These are phyloP conservation scores for Karstenula rhodostoma DNA, from an alignment of 2,329 filamentous ascomycete genomes.

Conservation along the genomic window DNA sequence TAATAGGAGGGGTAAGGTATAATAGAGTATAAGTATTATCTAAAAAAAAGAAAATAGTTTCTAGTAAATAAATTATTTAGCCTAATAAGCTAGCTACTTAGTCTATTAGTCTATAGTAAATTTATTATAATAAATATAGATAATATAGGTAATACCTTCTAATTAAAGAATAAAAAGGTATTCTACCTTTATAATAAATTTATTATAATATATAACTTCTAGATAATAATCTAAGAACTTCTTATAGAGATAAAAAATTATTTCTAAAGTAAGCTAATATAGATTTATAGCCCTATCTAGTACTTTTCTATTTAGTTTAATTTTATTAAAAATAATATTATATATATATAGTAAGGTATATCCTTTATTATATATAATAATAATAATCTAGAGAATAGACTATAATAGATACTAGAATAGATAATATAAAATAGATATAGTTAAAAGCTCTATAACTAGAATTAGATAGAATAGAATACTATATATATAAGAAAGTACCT, in stretches of 20 bases:
- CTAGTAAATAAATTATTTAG: neutral
- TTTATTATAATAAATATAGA: neutral
- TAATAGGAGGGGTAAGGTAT: neutral
- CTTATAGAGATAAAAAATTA: too few relatives aligned
- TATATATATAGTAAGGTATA: neutral
- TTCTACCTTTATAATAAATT: slow-evolving; percentile 1
- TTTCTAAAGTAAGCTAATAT: neutral
- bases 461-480: neutral
- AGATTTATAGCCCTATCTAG: too few relatives aligned
- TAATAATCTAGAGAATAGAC: neutral
- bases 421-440: neutral
- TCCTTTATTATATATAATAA: neutral
- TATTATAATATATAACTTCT: too few relatives aligned
- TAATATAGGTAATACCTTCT: neutral
- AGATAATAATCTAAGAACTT: too few relatives aligned
- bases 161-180: neutral
- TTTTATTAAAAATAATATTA: neutral
- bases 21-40: neutral
- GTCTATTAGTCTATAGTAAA: neutral
- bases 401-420: neutral
- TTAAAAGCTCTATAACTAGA: neutral
- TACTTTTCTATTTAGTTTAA: too few relatives aligned
- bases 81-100: too few relatives aligned
- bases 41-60: neutral
- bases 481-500: too few relatives aligned